Base-by-base conservation (phyloP, 2,329 filamentous ascomycete genomes). In the Plectosphaerella sp. region DNA sequence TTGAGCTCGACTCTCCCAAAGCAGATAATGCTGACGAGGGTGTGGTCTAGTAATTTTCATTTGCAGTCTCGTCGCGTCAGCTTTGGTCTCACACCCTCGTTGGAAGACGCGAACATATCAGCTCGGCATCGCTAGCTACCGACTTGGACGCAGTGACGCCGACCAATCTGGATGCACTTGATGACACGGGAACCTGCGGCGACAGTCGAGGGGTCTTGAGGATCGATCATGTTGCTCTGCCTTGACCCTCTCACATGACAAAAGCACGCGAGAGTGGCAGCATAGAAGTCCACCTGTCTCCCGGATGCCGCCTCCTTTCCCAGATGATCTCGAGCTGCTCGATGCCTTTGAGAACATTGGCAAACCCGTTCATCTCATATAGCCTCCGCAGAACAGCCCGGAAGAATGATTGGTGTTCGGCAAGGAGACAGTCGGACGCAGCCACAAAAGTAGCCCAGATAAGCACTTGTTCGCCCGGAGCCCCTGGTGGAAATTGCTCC, bases 381-480 rank as follows among this genome's bases (percentile, higher is more conserved):
- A 60, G 62, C 1, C 47, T 10, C 4, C 49, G 36, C 0, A 65
- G n/a, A 0, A 56, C 45, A 1, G 48, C 47, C 22, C 59, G 56
- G 2, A 65, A 65, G 25, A 59, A 65, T 0, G 14, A 6, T 18
- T 60, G 64, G 35, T 65, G 63, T 20, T 64, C 62, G 1, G 61
- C 58, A 3, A 64, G 50, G 1, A 59, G 50, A 0, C 60, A 61
- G n/a, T 62, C 62, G 0, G 63, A 65, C 0, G 63, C 63, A 0
- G 63, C 63, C 0, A 65, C 56, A 18, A 65, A 65, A 0, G 61
- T 62, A 0, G 61, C 61, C 63, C 63, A 65, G 1, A 65, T 48
- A 2, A 65, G 45, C 16, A 65, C 63, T 4, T 62, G 60, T 0
- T 56, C 57, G 0, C 61, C 59, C 0, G 62, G 61, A 0, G 63